Percentiles rank a stretch among this genome's conserved stretches.
Evolutionary conservation across 1,284 basidiomycete genomes (phyloP).

Genomic region (Melampsora occidentalis): DNA sequence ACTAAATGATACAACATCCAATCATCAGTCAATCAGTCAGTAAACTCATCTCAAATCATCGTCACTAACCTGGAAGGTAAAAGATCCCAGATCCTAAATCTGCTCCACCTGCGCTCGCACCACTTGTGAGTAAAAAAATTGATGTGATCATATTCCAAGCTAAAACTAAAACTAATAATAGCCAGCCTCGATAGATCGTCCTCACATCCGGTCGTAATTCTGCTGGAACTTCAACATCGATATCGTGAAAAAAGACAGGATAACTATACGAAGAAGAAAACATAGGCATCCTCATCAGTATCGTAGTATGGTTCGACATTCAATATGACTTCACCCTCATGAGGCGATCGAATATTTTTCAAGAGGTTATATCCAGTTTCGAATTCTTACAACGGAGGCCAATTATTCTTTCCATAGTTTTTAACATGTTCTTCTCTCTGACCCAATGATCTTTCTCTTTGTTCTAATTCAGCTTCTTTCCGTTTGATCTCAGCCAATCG

Average conservation of each 20-base stretch:
- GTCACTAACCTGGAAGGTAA: conserved; percentile 54
- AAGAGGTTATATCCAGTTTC: conserved; percentile 38
- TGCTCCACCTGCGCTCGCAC: conserved; percentile 70
- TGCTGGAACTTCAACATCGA: conserved; percentile 69
- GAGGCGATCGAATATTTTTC: conserved; percentile 43
- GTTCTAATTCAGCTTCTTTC: conserved; percentile 74
- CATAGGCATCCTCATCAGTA: conserved; percentile 49
- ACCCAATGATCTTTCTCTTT: conserved; percentile 68
- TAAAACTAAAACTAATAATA: conserved; percentile 64
- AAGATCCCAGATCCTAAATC: conserved; percentile 65
- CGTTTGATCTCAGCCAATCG: conserved; percentile 65
- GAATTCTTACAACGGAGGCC: conserved; percentile 69
- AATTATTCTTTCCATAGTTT: conserved; percentile 79
- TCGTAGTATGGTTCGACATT: conserved; percentile 52
- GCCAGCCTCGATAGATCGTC: conserved; percentile 58
- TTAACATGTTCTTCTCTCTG: conserved; percentile 65
- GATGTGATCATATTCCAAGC: conserved; percentile 87
- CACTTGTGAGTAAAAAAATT: conserved; percentile 76
- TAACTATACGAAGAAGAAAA: background rate
- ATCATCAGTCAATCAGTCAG: background rate
- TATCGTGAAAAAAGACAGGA: conserved; percentile 41
- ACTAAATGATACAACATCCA: conserved; percentile 63
- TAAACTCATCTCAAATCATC: background rate
- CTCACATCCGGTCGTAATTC: conserved; percentile 74
- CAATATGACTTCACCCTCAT: background rate